Percentiles rank a stretch among this genome's conserved stretches.
Evolutionary conservation across 306 rosid species (phyloP).

Genomic region (Vicia sativa): DNA sequence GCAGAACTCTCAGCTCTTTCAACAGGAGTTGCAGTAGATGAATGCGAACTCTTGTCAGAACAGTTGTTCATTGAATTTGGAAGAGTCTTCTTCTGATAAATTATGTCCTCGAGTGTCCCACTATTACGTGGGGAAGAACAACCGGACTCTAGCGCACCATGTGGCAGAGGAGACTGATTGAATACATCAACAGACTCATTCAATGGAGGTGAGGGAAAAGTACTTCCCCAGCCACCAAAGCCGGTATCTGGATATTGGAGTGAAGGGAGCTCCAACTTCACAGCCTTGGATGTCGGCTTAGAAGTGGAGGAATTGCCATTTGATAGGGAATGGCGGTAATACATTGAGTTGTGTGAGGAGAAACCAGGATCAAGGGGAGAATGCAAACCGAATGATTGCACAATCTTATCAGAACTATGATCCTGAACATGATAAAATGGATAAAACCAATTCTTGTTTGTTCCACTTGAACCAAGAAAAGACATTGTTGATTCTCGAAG

Average conservation of each 20-base stretch:
- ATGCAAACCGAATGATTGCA: constrained; percentile 52
- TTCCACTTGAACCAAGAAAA: constrained; percentile 51
- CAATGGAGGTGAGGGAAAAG: constrained; percentile 59
- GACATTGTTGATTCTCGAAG: constrained; percentile 62
- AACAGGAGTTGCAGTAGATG: constrained; percentile 65
- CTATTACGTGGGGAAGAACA: constrained; percentile 64
- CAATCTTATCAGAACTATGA: constrained; percentile 49
- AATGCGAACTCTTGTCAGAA: constrained; percentile 72
- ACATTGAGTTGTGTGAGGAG: constrained; percentile 47
- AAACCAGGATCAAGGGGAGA: constrained; percentile 60
- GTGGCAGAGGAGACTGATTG: constrained; percentile 60
- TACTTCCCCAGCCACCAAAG: constrained; percentile 79
- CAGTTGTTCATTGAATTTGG: constrained; percentile 54
- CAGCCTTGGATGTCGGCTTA: constrained; percentile 63
- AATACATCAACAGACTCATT: constrained; percentile 69
- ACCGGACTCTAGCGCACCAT: constrained; percentile 54
- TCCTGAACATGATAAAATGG: constrained; percentile 54
- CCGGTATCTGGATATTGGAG: constrained; percentile 92
- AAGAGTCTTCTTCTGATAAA: constrained; percentile 59
- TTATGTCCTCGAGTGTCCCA: constrained; percentile 77
- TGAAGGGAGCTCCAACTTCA: constrained; percentile 99
- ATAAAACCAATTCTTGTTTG: constrained; percentile 50
- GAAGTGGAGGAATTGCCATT: constrained; percentile 95
- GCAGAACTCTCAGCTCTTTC: constrained; percentile 60
- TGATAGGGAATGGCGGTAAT: constrained; percentile 73